Percentiles rank a stretch among this genome's conserved stretches.
Evolutionary conservation across 306 rosid genomes (phyloP).

Genomic region (Lupinus albus): DNA sequence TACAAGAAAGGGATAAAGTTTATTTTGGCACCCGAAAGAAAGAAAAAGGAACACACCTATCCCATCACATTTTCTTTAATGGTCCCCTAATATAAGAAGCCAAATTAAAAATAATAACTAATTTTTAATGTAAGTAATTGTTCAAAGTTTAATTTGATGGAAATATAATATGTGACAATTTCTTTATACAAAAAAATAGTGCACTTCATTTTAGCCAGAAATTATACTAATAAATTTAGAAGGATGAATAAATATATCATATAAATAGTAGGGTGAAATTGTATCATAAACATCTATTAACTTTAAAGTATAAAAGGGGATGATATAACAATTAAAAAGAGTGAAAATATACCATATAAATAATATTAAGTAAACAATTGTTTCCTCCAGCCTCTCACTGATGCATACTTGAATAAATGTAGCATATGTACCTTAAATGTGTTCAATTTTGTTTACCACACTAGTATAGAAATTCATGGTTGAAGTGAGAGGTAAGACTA

Average conservation of each 20-base stretch:
- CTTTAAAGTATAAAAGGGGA: too few relatives aligned
- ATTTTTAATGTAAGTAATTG: too few relatives aligned
- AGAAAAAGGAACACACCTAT: constrained; percentile 16
- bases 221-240: not conserved
- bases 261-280: too few relatives aligned
- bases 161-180: too few relatives aligned
- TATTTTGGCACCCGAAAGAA: constrained; percentile 28
- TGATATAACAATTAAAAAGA: too few relatives aligned
- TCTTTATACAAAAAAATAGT: not conserved
- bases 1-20: constrained; percentile 24
- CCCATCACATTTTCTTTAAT: constrained; percentile 25
- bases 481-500: constrained; percentile 2
- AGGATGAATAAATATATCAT: not conserved
- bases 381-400: too few relatives aligned
- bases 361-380: too few relatives aligned
- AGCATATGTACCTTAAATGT: constrained; percentile 1
- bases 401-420: not conserved
- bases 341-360: too few relatives aligned
- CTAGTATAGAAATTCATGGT: not conserved
- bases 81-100: not conserved
- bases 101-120: not conserved
- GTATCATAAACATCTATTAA: too few relatives aligned
- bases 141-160: too few relatives aligned
- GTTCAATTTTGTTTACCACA: not conserved
- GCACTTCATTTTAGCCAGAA: not conserved